These are phyloP conservation scores for Kurtzmaniella quercitrusa DNA, from an alignment of 1,139 yeast genomes.

Conservation along the genomic window DNA sequence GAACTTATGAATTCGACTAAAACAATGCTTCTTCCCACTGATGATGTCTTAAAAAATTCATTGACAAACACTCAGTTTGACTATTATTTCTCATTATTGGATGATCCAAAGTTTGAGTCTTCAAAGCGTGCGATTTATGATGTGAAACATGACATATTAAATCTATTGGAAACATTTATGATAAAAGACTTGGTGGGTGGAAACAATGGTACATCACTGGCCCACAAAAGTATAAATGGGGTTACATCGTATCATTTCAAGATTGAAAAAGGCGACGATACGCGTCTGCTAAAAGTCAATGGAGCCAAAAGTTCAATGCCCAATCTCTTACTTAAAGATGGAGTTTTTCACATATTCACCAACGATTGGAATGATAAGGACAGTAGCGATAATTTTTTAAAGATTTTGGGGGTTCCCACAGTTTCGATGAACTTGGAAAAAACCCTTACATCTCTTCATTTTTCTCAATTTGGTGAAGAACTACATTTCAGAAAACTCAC, in stretches of 20 bases:
- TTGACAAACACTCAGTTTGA: slow-evolving; percentile 23
- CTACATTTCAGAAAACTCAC: slow-evolving; percentile 59
- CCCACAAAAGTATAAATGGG: slow-evolving; percentile 10
- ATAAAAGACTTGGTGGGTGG: slow-evolving; percentile 28
- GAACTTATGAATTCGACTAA: slow-evolving; percentile 22
- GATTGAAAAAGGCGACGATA: background rate
- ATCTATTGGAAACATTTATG: slow-evolving; percentile 25
- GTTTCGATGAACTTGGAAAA: slow-evolving; percentile 64
- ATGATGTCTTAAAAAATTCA: slow-evolving; percentile 22
- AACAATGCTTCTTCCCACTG: slow-evolving; percentile 37
- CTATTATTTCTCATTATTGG: slow-evolving; percentile 30
- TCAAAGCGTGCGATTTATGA: slow-evolving; percentile 33
- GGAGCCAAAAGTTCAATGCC: slow-evolving; percentile 12
- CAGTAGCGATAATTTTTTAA: slow-evolving; percentile 24
- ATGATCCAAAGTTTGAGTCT: slow-evolving; percentile 17
- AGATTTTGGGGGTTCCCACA: slow-evolving; percentile 20
- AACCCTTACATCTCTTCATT: slow-evolving; percentile 67
- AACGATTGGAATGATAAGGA: slow-evolving; percentile 12
- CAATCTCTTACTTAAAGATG: slow-evolving; percentile 52
- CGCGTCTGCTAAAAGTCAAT: background rate
- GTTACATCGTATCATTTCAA: slow-evolving; percentile 1
- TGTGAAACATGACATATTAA: slow-evolving; percentile 25
- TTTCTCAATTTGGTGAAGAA: slow-evolving; percentile 66
- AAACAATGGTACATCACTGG: slow-evolving; percentile 23
- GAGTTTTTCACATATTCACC: slow-evolving; percentile 57